Conservation (phyloP, 2,329 filamentous ascomycete species). For the Alternaria sp. region DNA sequence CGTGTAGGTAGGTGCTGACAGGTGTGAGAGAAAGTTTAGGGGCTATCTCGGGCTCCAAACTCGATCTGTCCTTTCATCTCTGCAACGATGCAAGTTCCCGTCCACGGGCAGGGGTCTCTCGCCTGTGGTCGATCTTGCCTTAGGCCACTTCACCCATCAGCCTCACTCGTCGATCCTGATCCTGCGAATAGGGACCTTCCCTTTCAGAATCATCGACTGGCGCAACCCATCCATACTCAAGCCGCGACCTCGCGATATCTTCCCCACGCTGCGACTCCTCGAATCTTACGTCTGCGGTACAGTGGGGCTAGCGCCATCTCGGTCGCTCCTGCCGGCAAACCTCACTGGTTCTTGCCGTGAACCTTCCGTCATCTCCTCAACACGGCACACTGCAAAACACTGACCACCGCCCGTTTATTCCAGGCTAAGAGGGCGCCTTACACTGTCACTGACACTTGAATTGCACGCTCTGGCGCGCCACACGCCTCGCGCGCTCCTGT, state of each 20-base stretch:
- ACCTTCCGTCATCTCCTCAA: slow-evolving; percentile 22
- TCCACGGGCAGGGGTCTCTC: slow-evolving; percentile 25
- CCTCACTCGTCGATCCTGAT: slow-evolving; percentile 49
- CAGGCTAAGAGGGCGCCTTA: slow-evolving; percentile 11
- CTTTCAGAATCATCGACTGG: not conserved
- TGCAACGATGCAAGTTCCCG: slow-evolving; percentile 39
- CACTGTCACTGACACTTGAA: slow-evolving; percentile 12
- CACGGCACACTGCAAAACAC: slow-evolving; percentile 24
- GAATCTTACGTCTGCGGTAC: slow-evolving; percentile 14
- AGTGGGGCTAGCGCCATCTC: slow-evolving; percentile 19
- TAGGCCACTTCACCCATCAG: slow-evolving; percentile 35
- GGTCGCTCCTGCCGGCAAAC: slow-evolving; percentile 35
- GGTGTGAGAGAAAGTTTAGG: slow-evolving; percentile 30
- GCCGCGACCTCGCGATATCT: slow-evolving; percentile 8
- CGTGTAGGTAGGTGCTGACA: slow-evolving; percentile 1
- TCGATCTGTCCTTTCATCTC: slow-evolving; percentile 42
- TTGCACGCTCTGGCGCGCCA: slow-evolving; percentile 14
- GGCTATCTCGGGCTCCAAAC: slow-evolving; percentile 41
- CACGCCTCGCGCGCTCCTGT: slow-evolving; percentile 12
- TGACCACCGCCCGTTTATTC: slow-evolving; percentile 14
- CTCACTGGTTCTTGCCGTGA: slow-evolving; percentile 36
- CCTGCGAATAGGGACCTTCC: slow-evolving; percentile 23
- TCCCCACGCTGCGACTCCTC: slow-evolving; percentile 12
- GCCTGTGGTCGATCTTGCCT: slow-evolving; percentile 21
- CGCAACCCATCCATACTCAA: slow-evolving; percentile 6